Percentiles rank a stretch among this genome's conserved stretches.
phyloP scores from a whole-genome alignment of 1,284 basidiomycete species.

The Amylostereum chailletii region DNA sequence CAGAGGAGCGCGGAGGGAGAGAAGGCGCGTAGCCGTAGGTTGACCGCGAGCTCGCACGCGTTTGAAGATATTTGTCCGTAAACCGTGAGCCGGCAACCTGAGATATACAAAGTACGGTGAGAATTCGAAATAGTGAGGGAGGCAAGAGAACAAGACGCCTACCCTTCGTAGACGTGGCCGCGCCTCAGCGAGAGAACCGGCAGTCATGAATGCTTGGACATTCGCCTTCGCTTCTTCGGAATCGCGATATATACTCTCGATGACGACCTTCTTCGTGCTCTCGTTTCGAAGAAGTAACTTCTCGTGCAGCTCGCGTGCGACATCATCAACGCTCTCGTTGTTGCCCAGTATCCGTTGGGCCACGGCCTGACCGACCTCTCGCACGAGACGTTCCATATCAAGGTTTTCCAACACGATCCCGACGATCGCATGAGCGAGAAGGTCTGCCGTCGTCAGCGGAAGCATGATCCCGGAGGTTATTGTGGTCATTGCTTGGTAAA shows the following conservation, averaged over 20 bases:
- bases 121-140: constrained; percentile 8
- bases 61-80: constrained; percentile 87
- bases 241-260: constrained; percentile 94
- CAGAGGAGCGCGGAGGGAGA: constrained; percentile 35
- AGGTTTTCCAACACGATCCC: constrained; percentile 96
- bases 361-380: constrained; percentile 90
- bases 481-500: constrained; percentile 87
- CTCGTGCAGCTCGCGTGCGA: constrained; percentile 90
- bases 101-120: constrained; percentile 2
- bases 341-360: constrained; percentile 86
- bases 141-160: constrained; percentile 16
- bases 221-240: constrained; percentile 86
- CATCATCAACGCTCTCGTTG: constrained; percentile 92
- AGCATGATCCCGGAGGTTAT: constrained; percentile 95
- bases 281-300: constrained; percentile 88
- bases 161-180: constrained; percentile 77
- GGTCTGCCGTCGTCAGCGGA: constrained; percentile 90
- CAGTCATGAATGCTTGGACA: constrained; percentile 78
- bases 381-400: constrained; percentile 95
- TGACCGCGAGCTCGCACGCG: constrained; percentile 51
- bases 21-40: constrained; percentile 38
- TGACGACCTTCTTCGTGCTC: constrained; percentile 92
- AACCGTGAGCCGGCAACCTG: constrained; percentile 89
- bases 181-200: constrained; percentile 68
- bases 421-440: constrained; percentile 96